Evolutionary conservation across 2,329 filamentous ascomycete genomes (phyloP).

Genomic region (Colletotrichum cuscutae): DNA sequence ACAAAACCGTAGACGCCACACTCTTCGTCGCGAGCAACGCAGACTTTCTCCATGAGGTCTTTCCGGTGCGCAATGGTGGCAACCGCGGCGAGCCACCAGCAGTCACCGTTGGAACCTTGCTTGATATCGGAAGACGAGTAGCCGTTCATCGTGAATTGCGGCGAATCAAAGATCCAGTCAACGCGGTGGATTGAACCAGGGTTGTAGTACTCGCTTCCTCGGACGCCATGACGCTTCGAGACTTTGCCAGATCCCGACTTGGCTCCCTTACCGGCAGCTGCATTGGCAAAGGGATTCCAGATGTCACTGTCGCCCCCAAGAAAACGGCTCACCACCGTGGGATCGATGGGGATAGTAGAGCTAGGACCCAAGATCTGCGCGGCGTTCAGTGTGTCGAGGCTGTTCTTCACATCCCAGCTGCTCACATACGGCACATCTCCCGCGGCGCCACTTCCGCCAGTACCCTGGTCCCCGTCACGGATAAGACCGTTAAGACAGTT

Average conservation of each 20-base stretch:
- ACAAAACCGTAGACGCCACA: conserved; percentile 80
- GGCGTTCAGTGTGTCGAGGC: conserved; percentile 37
- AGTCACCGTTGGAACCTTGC: conserved; percentile 68
- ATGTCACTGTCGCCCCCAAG: conserved; percentile 27
- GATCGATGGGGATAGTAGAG: conserved; percentile 36
- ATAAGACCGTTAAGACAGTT: conserved; percentile 51
- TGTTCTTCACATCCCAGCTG: conserved; percentile 38
- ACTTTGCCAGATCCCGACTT: neutral
- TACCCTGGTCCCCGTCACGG: conserved; percentile 21
- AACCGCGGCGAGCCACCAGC: conserved; percentile 78
- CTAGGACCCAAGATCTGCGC: conserved; percentile 38
- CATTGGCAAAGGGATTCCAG: neutral
- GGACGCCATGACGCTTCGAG: conserved; percentile 24
- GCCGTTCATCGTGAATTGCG: conserved; percentile 52
- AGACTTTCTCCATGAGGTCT: conserved; percentile 73
- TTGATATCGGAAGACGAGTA: conserved; percentile 54
- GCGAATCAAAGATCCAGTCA: conserved; percentile 54
- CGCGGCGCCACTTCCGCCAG: conserved; percentile 14
- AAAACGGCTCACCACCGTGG: conserved; percentile 34
- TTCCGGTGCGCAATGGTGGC: conserved; percentile 74
- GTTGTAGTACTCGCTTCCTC: conserved; percentile 35
- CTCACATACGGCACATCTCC: conserved; percentile 30
- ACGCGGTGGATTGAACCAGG: conserved; percentile 55
- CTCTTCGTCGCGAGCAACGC: conserved; percentile 73
- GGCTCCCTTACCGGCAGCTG: neutral